Base-by-base conservation (phyloP, 495 filamentous ascomycete genomes). In the Aspergillus mulundensis region DNA sequence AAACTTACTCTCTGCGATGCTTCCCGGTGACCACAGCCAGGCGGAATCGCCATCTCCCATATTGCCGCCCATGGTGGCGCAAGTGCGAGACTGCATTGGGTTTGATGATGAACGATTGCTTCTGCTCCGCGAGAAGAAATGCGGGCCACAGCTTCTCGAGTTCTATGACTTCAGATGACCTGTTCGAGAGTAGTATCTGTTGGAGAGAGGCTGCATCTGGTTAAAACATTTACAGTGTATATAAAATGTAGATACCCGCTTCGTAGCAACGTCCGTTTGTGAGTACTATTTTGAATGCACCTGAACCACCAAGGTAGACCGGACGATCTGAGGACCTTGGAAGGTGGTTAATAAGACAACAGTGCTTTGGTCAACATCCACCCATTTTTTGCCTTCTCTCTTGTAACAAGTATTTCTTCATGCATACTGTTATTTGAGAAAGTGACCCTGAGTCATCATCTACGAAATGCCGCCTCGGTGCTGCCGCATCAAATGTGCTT, bases 41-140 rank as follows among this genome's bases (percentile, higher is more conserved):
- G 24, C 25, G 15, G 32, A 40, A 39, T 23, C 23, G 1, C 15
- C 45, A 16, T 28, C 30, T 8, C 14, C 18, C 2, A 43, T 42
- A n/a, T 43, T 50, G 8, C 45, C 60, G 14, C 28, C 38, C 23
- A 32, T 45, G 11, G 12, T 65, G 12, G 53, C 54, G 16, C 53
- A 52, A 16, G 75, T 72, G 36, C 72, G 76, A 56, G 81, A 85
- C 38, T 95, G 86, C 83, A 82, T 93, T 14, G 90, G 90, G 3
- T 98, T 97, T 68, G 90, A 97, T 65, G 94, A 97, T 34, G 90
- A 97, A 70, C 87, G 89, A 68, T 89, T 98, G 10, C 85, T 97
- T 55, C 80, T 97, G 45, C 75, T 96, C 44, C 85, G 88, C 45
- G 89, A 93, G 64, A 83, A 80, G 58, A 74, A 71, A 15, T 64